Conservation (phyloP, 2,329 filamentous ascomycete genomes). For the Epichloe amarillans region DNA sequence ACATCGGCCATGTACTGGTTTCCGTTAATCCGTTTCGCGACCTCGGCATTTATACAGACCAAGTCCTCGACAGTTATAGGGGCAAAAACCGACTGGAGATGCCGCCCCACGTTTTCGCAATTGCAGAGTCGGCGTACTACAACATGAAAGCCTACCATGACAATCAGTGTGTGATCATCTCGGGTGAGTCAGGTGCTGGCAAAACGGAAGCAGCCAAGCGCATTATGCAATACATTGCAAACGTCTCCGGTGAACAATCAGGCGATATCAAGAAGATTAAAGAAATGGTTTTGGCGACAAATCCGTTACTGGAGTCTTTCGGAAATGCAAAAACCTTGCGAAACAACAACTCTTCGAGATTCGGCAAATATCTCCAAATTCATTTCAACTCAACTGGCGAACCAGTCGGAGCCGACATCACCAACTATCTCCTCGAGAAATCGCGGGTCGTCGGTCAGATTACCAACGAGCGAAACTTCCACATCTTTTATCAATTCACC, state of each 20-base stretch:
- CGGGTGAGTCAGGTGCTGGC: conserved; percentile 91
- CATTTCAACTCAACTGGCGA: conserved; percentile 89
- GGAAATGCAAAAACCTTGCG: conserved; percentile 95
- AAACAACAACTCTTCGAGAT: conserved; percentile 97
- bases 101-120: conserved; percentile 92
- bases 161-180: conserved; percentile 99
- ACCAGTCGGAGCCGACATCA: conserved; percentile 92
- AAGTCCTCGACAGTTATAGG: conserved; percentile 84
- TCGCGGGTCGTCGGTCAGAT: conserved; percentile 92
- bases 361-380: conserved; percentile 96
- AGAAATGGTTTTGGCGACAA: conserved; percentile 98
- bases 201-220: conserved; percentile 98
- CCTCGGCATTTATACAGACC: conserved; percentile 93
- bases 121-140: conserved; percentile 93
- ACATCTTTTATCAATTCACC: conserved; percentile 98
- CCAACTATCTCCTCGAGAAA: conserved; percentile 95
- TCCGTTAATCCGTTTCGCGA: conserved; percentile 98
- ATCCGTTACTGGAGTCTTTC: conserved; percentile 92
- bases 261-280: conserved; percentile 93
- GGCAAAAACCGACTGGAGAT: conserved; percentile 95
- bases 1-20: conserved; percentile 98
- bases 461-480: conserved; percentile 89
- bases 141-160: conserved; percentile 99
- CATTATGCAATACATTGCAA: conserved; percentile 99
- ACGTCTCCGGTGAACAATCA: conserved; percentile 73